Base-by-base conservation (phyloP, 495 filamentous ascomycete genomes). In the Hypomontagnella submonticulosa region DNA sequence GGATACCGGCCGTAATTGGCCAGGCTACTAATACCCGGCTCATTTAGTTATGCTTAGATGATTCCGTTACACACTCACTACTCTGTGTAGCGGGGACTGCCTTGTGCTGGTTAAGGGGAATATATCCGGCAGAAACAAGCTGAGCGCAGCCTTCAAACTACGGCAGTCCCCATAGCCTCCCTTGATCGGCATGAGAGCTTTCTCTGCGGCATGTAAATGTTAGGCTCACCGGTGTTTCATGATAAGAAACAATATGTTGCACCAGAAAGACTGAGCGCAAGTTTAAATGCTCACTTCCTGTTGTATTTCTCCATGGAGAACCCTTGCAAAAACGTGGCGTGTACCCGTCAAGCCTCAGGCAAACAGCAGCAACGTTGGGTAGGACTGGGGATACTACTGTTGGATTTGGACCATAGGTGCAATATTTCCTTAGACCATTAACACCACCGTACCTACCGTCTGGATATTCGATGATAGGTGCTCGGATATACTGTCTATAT, bases 181-280 rank as follows among this genome's bases (percentile, higher is more conserved):
- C 66, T 69, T 69, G 60, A 69, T 63, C 60, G 49, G 65, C 58
- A 54, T 23, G 34, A 38, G 10, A 36, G 43, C 37, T 40, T 43
- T 33, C 40, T 63, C 65, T 54, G 59, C 51, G 42, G 19, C 40
- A 40, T 27, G 30, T 44, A 56, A 42, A 62, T 50, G 53, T 67
- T 67, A 61, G 49, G 37, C 37, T 62, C 42, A 44, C 41, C 65
- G 48, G 49, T 57, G 65, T 68, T 68, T 59, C 65, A 63, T 62
- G n/a, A 33, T 43, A 30, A 59, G 41, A 38, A 37, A 20, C 30
- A 23, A 23, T 34, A 57, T 54, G 62, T 59, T 54, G 49, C 48
- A 59, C 62, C 42, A 46, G 36, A 34, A 47, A 20, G 47, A 32
- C 34, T 15, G 34, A 55, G 46, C 51, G 37, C 52, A 18, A 44